Base-by-base conservation (phyloP, 768 basidiomycete genomes). In the Tricholoma terreum region DNA sequence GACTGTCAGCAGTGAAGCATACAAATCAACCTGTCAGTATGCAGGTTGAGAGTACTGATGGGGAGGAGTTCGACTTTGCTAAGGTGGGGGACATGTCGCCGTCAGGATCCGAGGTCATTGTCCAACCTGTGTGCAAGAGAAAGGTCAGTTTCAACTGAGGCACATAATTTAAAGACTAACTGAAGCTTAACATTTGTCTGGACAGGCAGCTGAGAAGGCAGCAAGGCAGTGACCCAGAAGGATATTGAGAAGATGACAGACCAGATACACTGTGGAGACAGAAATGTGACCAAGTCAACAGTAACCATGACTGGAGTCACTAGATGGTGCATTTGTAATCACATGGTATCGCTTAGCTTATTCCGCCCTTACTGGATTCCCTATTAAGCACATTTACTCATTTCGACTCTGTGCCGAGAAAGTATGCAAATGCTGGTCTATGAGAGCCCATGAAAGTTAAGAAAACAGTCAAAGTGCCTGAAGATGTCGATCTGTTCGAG, bases 211-310 rank as follows among this genome's bases (percentile, higher is more conserved):
- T 48, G 45, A 48, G 45, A 48, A 35, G 48, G 55, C 49, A 42
- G 30, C 15, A 15, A 59, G 52, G 24, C 45, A 40, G 43, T 19
- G 17, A 30, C 56, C 4, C 52, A 42, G 7, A 35, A 57, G n/a
- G 58, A 59, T 15, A 52, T 62, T 50, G 55, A 62, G 17, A 54
- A 27, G 36, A 62, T 62, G 33, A 57, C 42, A 12, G 58, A 53
- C 12, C 50, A 52, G 12, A 59, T 56, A 53, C 48, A 33, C 52
- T 43, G 42, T 33, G 42, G 40, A 45, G 35, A 57, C 22, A 38
- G 42, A 50, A 48, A 48, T n/a, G 34, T 11, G n/a, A 46, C 54
- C 22, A 38, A 57, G 54, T 21, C 45, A 48, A 21, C 45, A 22
- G 21, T 48, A 22, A 30, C n/a, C 17, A 22, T n/a, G 45, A 48